These are phyloP conservation scores for Drosera spatulata DNA, from an alignment of 179 eudicot genomes.

Conservation along the genomic window DNA sequence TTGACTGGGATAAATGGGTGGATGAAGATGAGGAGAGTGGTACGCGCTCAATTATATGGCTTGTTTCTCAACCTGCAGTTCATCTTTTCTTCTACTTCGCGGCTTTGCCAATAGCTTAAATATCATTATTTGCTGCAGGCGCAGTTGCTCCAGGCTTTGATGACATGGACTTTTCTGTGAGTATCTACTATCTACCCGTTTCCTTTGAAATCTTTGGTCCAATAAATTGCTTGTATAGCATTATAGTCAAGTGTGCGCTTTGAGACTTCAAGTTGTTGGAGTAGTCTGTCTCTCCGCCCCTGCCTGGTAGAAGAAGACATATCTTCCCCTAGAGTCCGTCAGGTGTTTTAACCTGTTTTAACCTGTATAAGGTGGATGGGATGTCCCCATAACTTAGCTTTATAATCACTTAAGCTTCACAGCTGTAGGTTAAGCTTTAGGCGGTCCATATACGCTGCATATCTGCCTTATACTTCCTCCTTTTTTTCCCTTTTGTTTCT, in stretches of 20 bases:
- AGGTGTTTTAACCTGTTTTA: background rate
- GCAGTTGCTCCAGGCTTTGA: constrained; percentile 23
- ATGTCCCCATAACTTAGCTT: background rate
- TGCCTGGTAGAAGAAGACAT: no score
- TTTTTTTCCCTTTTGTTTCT: background rate
- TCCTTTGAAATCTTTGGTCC: background rate
- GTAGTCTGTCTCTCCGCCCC: no score
- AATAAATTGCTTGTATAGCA: background rate
- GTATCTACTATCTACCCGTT: constrained; percentile 3
- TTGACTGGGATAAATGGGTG: constrained; percentile 84
- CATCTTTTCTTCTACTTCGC: background rate
- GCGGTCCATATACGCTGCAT: no score
- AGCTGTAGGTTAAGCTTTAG: background rate
- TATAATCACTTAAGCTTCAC: background rate
- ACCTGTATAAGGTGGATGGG: background rate
- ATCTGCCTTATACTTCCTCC: background rate
- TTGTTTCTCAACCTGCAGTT: background rate
- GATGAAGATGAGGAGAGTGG: constrained; percentile 73
- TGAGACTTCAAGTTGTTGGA: background rate
- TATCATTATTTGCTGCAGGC: constrained; percentile 17
- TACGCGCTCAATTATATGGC: constrained; percentile 10
- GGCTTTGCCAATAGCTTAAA: background rate
- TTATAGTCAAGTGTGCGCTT: background rate
- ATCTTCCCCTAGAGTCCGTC: background rate
- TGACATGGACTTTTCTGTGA: constrained; percentile 62